These are phyloP conservation scores for Pisolithus orientalis DNA, from an alignment of 768 basidiomycete species.

Conservation along the genomic window DNA sequence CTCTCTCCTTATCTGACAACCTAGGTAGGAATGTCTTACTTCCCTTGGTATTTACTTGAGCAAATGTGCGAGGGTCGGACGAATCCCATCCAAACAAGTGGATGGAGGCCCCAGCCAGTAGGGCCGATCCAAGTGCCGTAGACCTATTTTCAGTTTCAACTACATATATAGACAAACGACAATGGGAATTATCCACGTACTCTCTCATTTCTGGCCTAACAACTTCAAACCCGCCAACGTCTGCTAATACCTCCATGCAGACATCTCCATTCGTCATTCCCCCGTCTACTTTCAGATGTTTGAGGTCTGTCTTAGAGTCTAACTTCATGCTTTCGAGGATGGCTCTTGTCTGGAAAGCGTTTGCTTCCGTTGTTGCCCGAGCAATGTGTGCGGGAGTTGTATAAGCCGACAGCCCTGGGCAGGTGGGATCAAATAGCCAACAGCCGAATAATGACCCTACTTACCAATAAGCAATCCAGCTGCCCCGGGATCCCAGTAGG, in stretches of 20 bases:
- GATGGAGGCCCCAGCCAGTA: constrained; percentile 88
- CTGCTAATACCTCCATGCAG: constrained; percentile 80
- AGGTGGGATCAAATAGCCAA: neutral
- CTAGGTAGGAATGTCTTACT: constrained; percentile 62
- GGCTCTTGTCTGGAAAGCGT: constrained; percentile 92
- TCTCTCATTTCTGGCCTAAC: constrained; percentile 95
- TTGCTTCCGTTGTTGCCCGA: constrained; percentile 92
- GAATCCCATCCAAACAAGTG: constrained; percentile 91
- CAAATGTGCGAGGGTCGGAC: constrained; percentile 71
- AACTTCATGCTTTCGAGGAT: constrained; percentile 93
- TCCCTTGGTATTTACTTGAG: constrained; percentile 82
- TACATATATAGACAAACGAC: neutral
- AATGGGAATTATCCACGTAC: constrained; percentile 38
- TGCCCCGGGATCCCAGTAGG: constrained; percentile 95
- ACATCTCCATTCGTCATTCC: constrained; percentile 94
- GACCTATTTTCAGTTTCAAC: constrained; percentile 44
- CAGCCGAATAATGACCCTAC: constrained; percentile 17
- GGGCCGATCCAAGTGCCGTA: constrained; percentile 91
- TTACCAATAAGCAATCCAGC: constrained; percentile 78
- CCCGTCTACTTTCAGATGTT: constrained; percentile 93
- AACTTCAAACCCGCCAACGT: constrained; percentile 89
- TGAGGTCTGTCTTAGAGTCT: constrained; percentile 75
- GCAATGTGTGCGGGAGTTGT: constrained; percentile 91
- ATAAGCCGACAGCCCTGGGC: constrained; percentile 69
- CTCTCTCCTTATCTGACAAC: constrained; percentile 45